Evolutionary conservation across 305 asterid species (phyloP), one percentile per base, ranked within the genome.

Genomic region (Rubia balearica): DNA sequence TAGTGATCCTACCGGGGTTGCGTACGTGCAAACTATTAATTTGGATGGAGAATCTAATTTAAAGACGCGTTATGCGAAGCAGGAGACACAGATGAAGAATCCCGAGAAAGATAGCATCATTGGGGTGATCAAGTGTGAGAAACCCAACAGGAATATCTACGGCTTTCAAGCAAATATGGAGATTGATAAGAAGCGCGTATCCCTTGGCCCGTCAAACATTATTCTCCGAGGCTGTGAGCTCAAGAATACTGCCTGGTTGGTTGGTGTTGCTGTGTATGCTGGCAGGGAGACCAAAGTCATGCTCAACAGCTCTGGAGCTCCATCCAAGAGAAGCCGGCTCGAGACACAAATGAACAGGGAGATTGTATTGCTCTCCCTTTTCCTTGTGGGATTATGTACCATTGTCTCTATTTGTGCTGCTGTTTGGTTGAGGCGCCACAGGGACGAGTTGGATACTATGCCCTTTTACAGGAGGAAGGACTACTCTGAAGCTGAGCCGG

Each of bases 251-350:
- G 81, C 77, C 41, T 95, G 97, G 97, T 94, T 86, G 2, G 70
- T 91, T 53, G 99, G 99, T 27, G 89, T 95, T 69, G 96, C 80
- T 3, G 97, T 91, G 74, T 91, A 95, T 81, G 84, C 95, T 55
- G 99, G 99, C 36, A 78, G 79, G 74, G 99, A 95, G 83, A 95
- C 99, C 27, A 95, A 95, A 77, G 99, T 88, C 17, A 95, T 95
- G 99, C 97, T 95, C 71, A 95, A 95, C 81, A 95, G 85, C 87
- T 90, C 99, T 7, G 99, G 99, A 61, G 96, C 97, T 76, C 98
- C 97, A 24, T 95, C 99, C 21, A 95, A 95, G 78, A 83, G 98
- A 76, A 91, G 98, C 80, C 87, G 90, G 55, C 92, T 95, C 1
- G 99, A 95, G 89, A 88, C 87, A 4, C 87, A 82, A 12, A 95